Percentiles rank a stretch among this genome's conserved stretches.
Evolutionary conservation across 2,329 filamentous ascomycete species (phyloP).

Genomic region (Alternaria conjuncta): DNA sequence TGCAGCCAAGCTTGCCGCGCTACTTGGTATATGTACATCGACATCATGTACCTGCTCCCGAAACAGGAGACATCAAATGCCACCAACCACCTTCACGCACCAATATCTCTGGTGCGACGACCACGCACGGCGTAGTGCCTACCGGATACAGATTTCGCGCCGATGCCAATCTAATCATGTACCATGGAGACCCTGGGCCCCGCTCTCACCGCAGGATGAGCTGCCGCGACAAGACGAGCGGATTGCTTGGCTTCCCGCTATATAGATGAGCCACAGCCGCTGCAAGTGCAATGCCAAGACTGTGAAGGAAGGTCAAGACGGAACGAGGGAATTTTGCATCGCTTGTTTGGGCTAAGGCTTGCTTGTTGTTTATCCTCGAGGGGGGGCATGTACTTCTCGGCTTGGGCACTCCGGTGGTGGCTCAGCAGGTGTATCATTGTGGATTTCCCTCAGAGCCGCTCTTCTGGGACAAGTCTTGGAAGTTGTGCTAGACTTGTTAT

Average conservation of each 20-base stretch:
- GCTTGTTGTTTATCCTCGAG: constrained; percentile 1
- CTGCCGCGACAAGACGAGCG: constrained; percentile 11
- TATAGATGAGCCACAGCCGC: constrained; percentile 10
- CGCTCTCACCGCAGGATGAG: constrained; percentile 5
- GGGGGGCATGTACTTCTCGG: not conserved
- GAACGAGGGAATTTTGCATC: constrained; percentile 6
- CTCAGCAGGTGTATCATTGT: not conserved
- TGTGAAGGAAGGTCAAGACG: constrained; percentile 14
- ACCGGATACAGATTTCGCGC: not conserved
- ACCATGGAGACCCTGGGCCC: not conserved
- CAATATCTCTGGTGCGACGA: not conserved
- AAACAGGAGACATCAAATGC: not conserved
- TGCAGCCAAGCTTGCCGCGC: constrained; percentile 14
- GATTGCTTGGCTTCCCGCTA: constrained; percentile 24
- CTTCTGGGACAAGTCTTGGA: not conserved
- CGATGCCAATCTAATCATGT: not conserved
- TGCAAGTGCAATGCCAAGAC: constrained; percentile 12
- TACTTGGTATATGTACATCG: constrained; percentile 12
- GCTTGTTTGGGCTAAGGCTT: constrained; percentile 21
- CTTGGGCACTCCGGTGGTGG: not conserved
- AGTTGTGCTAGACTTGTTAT: not conserved
- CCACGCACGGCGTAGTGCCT: not conserved
- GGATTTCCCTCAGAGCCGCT: not conserved
- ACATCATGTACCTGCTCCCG: constrained; percentile 7
- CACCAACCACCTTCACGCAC: not conserved